A percentile compares a stretch with the other conserved stretches of the same genome.
Conservation (phyloP, 257 asterid species). For the Jacaranda mimosifolia region DNA sequence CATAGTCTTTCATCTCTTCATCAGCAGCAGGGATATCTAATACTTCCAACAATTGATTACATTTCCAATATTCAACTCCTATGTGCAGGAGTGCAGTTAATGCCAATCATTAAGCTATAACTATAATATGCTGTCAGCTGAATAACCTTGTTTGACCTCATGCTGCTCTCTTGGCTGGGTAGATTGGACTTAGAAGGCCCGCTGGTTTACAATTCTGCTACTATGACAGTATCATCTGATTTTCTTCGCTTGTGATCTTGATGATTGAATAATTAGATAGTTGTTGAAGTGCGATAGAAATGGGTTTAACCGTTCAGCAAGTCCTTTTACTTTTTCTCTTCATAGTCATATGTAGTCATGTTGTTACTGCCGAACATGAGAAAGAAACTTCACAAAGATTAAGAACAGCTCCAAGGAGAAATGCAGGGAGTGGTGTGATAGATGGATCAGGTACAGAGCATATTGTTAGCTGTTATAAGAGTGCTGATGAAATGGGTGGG, state of each 20-base stretch:
- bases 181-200: constrained; percentile 15
- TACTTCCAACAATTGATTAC: not conserved
- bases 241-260: constrained; percentile 20
- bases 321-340: constrained; percentile 53
- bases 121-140: constrained; percentile 2
- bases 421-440: constrained; percentile 68
- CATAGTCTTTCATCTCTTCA: constrained; percentile 15
- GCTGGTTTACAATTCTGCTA: constrained; percentile 10
- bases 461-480: constrained; percentile 46
- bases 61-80: constrained; percentile 8
- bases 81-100: constrained; percentile 22
- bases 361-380: constrained; percentile 49
- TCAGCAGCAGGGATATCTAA: constrained; percentile 28
- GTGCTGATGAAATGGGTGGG: constrained; percentile 48
- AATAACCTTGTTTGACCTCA: constrained; percentile 24
- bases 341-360: constrained; percentile 42
- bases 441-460: constrained; percentile 93
- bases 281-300: constrained; percentile 31
- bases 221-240: constrained; percentile 26
- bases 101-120: constrained; percentile 31
- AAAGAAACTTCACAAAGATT: constrained; percentile 51
- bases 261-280: constrained; percentile 28
- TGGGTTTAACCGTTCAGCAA: constrained; percentile 53
- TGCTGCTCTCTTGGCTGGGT: constrained; percentile 32
- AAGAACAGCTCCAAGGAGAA: constrained; percentile 75